Evolutionary conservation across 164 flowering plant genomes (phyloP).

Genomic region (Liriodendron chinense): DNA sequence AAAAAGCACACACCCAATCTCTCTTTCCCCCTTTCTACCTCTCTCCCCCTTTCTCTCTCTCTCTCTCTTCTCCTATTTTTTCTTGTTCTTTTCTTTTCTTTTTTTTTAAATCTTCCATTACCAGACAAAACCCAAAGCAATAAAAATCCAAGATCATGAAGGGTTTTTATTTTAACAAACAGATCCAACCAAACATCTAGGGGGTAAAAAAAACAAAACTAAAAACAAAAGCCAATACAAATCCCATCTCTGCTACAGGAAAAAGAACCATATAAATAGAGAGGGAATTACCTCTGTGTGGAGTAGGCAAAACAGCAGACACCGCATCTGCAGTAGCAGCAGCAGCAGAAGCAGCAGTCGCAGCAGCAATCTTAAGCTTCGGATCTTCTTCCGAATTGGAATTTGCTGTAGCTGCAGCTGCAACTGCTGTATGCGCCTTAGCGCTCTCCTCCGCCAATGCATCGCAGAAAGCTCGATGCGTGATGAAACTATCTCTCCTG

Average conservation of each 20-base stretch:
- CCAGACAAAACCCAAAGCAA: constrained; percentile 20
- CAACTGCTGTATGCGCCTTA: constrained; percentile 20
- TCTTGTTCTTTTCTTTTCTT: neutral
- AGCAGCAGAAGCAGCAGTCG: constrained; percentile 36
- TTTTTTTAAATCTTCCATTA: constrained; percentile 8
- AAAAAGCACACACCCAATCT: neutral
- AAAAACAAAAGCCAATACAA: neutral
- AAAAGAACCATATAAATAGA: neutral
- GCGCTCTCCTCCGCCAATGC: constrained; percentile 80
- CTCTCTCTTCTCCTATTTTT: neutral
- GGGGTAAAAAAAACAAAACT: neutral
- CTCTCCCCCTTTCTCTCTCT: neutral
- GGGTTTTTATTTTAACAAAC: constrained; percentile 10
- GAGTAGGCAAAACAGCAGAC: constrained; percentile 51
- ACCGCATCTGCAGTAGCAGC: constrained; percentile 27
- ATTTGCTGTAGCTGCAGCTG: constrained; percentile 1
- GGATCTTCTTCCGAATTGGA: constrained; percentile 22
- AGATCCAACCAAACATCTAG: constrained; percentile 21
- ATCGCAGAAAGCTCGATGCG: constrained; percentile 91
- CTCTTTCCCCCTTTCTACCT: neutral
- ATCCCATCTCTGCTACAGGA: neutral
- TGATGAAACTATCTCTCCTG: constrained; percentile 84
- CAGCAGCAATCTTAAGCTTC: constrained; percentile 10
- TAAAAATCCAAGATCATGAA: constrained; percentile 11
- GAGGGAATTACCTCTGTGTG: constrained; percentile 46